phyloP scores from a whole-genome alignment of 2,329 filamentous ascomycete species.

The Verticillium longisporum region DNA sequence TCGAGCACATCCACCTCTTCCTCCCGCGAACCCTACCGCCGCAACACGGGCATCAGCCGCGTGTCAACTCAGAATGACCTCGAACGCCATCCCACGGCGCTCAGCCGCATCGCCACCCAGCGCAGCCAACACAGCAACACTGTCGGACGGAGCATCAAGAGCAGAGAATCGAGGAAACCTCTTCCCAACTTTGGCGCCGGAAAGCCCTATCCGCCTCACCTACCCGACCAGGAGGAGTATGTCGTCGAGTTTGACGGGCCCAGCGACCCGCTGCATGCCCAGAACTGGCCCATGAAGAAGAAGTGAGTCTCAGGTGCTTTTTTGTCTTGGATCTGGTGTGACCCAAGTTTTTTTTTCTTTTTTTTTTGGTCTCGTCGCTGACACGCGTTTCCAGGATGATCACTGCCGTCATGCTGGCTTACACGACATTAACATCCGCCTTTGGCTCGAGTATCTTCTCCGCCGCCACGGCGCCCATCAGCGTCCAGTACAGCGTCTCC shows the following conservation, averaged over 20 bases:
- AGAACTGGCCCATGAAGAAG: constrained; percentile 77
- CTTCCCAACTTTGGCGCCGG: constrained; percentile 65
- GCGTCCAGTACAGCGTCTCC: constrained; percentile 52
- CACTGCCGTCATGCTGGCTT: constrained; percentile 63
- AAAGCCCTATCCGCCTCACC: constrained; percentile 64
- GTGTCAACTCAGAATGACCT: constrained; percentile 60
- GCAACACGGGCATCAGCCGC: constrained; percentile 45
- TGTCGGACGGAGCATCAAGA: constrained; percentile 51
- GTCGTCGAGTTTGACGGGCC: constrained; percentile 81
- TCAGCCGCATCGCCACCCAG: constrained; percentile 66
- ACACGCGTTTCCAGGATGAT: constrained; percentile 35
- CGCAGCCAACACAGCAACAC: constrained; percentile 65
- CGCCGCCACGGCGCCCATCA: constrained; percentile 52
- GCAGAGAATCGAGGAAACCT: constrained; percentile 47
- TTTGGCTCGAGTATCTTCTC: constrained; percentile 75
- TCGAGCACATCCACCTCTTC: constrained; percentile 42
- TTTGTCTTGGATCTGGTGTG: background rate
- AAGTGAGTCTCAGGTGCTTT: constrained; percentile 47
- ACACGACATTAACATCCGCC: constrained; percentile 63
- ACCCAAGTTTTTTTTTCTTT: no score
- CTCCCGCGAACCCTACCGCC: constrained; percentile 23
- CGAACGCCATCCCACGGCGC: constrained; percentile 61
- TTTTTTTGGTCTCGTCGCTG: background rate
- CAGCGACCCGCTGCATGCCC: constrained; percentile 75
- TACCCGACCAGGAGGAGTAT: constrained; percentile 69